A percentile compares a stretch with the other conserved stretches of the same genome.
These are phyloP conservation scores for Taiozyma sp. DNA, from an alignment of 1,139 yeast genomes.

Conservation along the genomic window DNA sequence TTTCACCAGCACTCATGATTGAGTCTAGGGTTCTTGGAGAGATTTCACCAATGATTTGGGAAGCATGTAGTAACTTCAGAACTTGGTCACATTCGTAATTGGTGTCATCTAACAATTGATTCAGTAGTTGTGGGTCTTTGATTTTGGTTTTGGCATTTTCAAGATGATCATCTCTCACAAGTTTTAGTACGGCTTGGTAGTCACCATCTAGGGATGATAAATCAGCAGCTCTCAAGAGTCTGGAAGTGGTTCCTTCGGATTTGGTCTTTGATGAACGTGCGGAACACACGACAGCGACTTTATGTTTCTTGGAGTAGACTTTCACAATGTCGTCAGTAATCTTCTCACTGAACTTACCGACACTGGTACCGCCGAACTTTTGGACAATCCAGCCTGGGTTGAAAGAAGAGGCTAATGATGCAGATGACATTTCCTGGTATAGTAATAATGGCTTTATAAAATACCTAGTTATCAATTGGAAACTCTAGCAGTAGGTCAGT, in stretches of 20 bases:
- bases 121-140: conserved; percentile 36
- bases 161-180: conserved; percentile 73
- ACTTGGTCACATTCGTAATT: conserved; percentile 62
- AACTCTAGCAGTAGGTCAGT: neutral
- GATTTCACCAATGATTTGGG: conserved; percentile 87
- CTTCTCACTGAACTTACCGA: conserved; percentile 84
- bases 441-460: too few relatives aligned
- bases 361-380: conserved; percentile 97
- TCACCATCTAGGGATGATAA: conserved; percentile 51
- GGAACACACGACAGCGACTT: conserved; percentile 95
- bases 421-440: conserved; percentile 17
- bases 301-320: conserved; percentile 49
- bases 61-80: conserved; percentile 70
- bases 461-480: neutral
- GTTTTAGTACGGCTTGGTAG: conserved; percentile 46
- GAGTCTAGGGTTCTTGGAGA: conserved; percentile 83
- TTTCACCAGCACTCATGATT: conserved; percentile 92
- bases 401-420: conserved; percentile 20
- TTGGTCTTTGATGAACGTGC: conserved; percentile 91
- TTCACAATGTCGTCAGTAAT: conserved; percentile 82
- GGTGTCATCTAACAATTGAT: conserved; percentile 50
- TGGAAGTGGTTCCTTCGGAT: conserved; percentile 90
- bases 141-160: conserved; percentile 61
- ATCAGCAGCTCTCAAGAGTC: conserved; percentile 77
- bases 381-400: conserved; percentile 69